Evolutionary conservation across 352 stramenopile species (phyloP).

Genomic region (Globisporangium emineosum): DNA sequence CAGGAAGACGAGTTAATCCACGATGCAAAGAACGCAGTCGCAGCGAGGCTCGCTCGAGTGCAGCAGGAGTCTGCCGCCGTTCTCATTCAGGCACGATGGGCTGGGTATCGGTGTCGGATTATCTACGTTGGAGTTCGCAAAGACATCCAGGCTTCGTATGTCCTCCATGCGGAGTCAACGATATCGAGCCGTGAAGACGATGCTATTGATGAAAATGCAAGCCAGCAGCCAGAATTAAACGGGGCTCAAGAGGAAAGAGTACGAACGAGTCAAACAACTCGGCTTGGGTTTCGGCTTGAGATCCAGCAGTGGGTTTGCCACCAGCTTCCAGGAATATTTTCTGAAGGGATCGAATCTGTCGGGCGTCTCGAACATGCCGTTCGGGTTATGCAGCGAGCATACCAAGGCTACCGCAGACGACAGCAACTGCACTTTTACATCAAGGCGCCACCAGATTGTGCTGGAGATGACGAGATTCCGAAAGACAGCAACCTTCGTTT

Average conservation of each 20-base stretch:
- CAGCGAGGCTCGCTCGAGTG: neutral
- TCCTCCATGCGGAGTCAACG: neutral
- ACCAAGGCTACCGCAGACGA: slow-evolving; percentile 21
- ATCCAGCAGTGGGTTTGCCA: slow-evolving; percentile 33
- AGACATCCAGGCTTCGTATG: neutral
- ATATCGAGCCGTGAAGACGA: neutral
- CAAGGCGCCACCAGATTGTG: neutral
- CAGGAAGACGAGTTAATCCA: slow-evolving; percentile 33
- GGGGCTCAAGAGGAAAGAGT: neutral
- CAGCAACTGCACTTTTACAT: slow-evolving; percentile 24
- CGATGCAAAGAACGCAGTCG: slow-evolving; percentile 22
- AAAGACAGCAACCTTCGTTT: slow-evolving; percentile 21
- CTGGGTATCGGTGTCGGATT: slow-evolving; percentile 10
- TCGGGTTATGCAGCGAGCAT: slow-evolving; percentile 29
- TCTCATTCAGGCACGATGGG: slow-evolving; percentile 13
- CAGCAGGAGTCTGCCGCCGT: slow-evolving; percentile 14
- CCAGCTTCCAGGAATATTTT: slow-evolving; percentile 39
- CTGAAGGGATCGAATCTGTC: slow-evolving; percentile 23
- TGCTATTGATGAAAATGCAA: neutral
- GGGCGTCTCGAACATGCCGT: slow-evolving; percentile 26
- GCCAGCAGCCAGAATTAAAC: neutral
- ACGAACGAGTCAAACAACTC: slow-evolving; percentile 1
- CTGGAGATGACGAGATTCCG: neutral
- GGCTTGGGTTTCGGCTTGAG: slow-evolving; percentile 16
- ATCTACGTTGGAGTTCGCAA: slow-evolving; percentile 9